These are phyloP conservation scores for Podospora didyma DNA, from an alignment of 495 filamentous ascomycete species.

Conservation along the genomic window DNA sequence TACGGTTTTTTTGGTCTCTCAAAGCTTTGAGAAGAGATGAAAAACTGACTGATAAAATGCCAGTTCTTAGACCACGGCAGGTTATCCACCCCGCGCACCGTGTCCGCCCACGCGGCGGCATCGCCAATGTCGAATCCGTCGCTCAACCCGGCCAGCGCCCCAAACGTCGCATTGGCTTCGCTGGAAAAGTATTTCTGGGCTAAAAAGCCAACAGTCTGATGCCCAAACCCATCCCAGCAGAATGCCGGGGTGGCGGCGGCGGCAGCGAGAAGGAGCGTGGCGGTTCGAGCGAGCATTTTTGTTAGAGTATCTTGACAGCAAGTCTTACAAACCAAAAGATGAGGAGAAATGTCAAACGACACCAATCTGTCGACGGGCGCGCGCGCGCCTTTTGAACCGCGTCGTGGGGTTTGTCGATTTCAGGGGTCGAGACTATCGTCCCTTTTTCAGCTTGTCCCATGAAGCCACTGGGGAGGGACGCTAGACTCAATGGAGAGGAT, in stretches of 20 bases:
- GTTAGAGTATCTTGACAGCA: too few relatives aligned
- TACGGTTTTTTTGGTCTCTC: too few relatives aligned
- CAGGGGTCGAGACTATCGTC: too few relatives aligned
- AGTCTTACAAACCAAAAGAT: too few relatives aligned
- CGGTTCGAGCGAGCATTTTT: background rate
- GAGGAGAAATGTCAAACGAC: too few relatives aligned
- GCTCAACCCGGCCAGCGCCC: constrained; percentile 4
- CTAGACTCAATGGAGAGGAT: too few relatives aligned
- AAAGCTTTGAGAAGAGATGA: background rate
- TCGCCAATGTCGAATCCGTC: constrained; percentile 14
- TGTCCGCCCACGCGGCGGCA: constrained; percentile 19
- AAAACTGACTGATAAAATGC: constrained; percentile 15
- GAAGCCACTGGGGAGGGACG: too few relatives aligned
- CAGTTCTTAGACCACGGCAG: constrained; percentile 17
- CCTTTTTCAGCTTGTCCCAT: too few relatives aligned
- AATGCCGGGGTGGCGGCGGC: background rate
- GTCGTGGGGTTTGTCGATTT: too few relatives aligned
- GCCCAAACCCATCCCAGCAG: constrained; percentile 15
- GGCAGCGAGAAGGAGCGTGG: constrained; percentile 3
- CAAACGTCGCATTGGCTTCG: constrained; percentile 7
- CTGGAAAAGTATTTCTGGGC: constrained; percentile 14
- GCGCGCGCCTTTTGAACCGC: background rate
- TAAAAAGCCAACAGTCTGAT: constrained; percentile 16
- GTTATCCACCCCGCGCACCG: constrained; percentile 9
- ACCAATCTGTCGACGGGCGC: too few relatives aligned